Conservation (phyloP, 345 rosid genomes). For the Brassica cretica region DNA sequence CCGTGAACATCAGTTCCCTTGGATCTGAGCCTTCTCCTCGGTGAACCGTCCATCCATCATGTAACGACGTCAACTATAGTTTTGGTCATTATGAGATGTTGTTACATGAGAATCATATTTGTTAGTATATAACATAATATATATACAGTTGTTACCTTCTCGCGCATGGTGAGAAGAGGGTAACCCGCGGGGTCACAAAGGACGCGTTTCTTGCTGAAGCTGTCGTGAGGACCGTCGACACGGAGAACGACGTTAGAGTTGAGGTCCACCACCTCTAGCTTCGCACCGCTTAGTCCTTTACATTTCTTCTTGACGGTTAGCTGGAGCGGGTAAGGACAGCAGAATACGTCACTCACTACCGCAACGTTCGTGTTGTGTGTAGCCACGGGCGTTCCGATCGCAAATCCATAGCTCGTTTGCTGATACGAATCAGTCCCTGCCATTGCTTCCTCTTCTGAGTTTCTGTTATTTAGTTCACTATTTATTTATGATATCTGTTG, state of each 20-base stretch:
- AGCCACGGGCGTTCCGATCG: constrained; percentile 16
- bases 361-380: constrained; percentile 13
- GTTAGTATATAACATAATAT: background rate
- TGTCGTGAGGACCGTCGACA: constrained; percentile 27
- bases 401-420: background rate
- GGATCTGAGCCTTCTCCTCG: constrained; percentile 36
- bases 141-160: constrained; percentile 16
- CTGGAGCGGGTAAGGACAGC: constrained; percentile 31
- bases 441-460: constrained; percentile 1
- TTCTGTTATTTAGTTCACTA: background rate
- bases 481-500: background rate
- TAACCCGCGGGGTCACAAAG: constrained; percentile 28
- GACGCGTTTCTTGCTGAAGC: constrained; percentile 26
- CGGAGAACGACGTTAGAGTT: constrained; percentile 25
- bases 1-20: constrained; percentile 32
- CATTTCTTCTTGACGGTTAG: constrained; percentile 30
- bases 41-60: constrained; percentile 31
- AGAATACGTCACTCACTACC: constrained; percentile 28
- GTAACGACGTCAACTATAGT: constrained; percentile 23
- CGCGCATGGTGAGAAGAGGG: constrained; percentile 39
- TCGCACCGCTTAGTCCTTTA: constrained; percentile 25
- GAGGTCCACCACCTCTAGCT: constrained; percentile 9
- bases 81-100: background rate
- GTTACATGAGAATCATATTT: background rate
- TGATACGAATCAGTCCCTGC: constrained; percentile 17